Evolutionary conservation across 331 rosid species (phyloP).

Genomic region (Stylosanthes scabra): DNA sequence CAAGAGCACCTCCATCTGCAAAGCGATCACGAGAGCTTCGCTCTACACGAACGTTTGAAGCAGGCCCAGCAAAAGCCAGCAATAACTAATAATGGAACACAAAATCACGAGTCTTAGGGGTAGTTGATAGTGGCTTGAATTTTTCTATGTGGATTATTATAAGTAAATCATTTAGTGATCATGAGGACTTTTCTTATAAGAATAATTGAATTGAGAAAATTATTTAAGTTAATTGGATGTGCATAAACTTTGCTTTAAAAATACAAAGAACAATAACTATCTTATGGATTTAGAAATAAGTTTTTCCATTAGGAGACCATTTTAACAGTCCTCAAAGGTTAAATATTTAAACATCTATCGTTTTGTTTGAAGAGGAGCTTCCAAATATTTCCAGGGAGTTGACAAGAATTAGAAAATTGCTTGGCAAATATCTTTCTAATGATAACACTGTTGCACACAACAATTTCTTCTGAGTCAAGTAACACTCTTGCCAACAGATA

Average conservation of each 20-base stretch:
- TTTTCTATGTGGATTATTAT: slow-evolving; percentile 11
- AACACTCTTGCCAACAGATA: slow-evolving; percentile 20
- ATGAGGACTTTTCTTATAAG: too few relatives aligned
- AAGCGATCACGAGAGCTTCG: slow-evolving; percentile 72
- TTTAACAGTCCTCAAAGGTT: slow-evolving; percentile 19
- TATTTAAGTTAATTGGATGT: slow-evolving; percentile 10
- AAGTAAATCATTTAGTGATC: too few relatives aligned
- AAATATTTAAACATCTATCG: not conserved
- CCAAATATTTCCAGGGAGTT: not conserved
- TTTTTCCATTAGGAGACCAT: slow-evolving; percentile 13
- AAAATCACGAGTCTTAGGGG: slow-evolving; percentile 25
- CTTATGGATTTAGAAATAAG: slow-evolving; percentile 25
- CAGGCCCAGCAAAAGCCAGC: slow-evolving; percentile 89
- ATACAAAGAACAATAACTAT: slow-evolving; percentile 11
- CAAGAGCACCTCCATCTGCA: slow-evolving; percentile 80
- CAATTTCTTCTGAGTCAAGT: slow-evolving; percentile 8
- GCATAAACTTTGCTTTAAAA: slow-evolving; percentile 9
- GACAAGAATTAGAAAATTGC: slow-evolving; percentile 2
- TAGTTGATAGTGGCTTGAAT: not conserved
- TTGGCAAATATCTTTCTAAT: not conserved
- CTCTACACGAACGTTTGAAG: slow-evolving; percentile 86
- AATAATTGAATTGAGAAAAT: too few relatives aligned
- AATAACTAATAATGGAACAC: slow-evolving; percentile 61
- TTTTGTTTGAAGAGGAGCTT: slow-evolving; percentile 10
- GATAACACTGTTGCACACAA: not conserved